Base-by-base conservation (phyloP, 2,329 filamentous ascomycete genomes). In the Bertia moriformis region DNA sequence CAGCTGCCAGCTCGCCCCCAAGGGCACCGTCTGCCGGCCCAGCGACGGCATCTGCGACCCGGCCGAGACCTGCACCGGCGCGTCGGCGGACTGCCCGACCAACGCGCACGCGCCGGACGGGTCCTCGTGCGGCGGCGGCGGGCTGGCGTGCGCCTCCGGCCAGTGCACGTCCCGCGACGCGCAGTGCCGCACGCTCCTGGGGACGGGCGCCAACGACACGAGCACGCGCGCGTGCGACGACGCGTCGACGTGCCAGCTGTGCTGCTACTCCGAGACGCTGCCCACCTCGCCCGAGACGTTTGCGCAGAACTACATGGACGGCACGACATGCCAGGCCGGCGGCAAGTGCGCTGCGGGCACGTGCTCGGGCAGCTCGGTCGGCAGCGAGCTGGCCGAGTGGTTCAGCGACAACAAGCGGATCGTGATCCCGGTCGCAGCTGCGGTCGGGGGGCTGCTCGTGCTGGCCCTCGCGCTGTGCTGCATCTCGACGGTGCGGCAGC, bases 261-360 rank as follows among this genome's bases (percentile, higher is more conserved):
- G 77, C 38, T 98, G 91, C 57, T 68, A 71, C 2, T 81, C 79
- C 18, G 76, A 84, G 3, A 65, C 74, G 41, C 78, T 88, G 42
- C 73, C 73, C 4, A 45, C 63, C 4, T 66, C 70, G 4, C 94
- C 86, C 58, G 78, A 82, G 43, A 71, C 71, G 17, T 73, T 93
- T 61, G 79, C 84, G 54, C 87, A 95, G 55, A 91, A 93, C 60
- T 96, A 93, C 60, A 66, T 96, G 19, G 91, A 98, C 53, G 91
- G 91, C 14, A 96, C 91, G 1, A 63, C 72, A 1, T 98, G 91
- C 54, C 70, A 76, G 39, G 83, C 81, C 14, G 84, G 85, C 40
- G 91, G 91, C 4, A 68, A 65, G 41, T 98, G 91, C 58, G 54
- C 57, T 39, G 89, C 88, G 49, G 91, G 91, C 33, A 62, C 67